Base-by-base conservation (phyloP, 2,329 filamentous ascomycete genomes). In the Mariannaea elegans region DNA sequence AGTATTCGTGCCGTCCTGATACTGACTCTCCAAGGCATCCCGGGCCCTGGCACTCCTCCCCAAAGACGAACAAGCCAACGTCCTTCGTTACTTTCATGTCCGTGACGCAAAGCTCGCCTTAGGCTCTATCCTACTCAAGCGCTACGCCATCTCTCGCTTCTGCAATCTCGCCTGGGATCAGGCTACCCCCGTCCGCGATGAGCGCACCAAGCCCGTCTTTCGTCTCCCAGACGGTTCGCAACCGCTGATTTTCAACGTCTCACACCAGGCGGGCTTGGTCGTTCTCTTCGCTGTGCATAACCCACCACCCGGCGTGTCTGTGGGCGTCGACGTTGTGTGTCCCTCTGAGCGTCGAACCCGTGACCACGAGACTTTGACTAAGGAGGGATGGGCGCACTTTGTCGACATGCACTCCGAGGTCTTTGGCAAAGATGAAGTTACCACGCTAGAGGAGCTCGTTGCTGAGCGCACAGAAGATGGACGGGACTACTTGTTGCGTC, bases 311-410 rank as follows among this genome's bases (percentile, higher is more conserved):
- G 69, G 67, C 3, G 56, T 73, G 2, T 77, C 90, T 44, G 81
- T 93, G 0, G 91, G 91, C 44, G 84, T 90, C 3, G 91, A 94
- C 73, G 81, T 94, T n/a, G 90, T 93, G 3, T 92, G 89, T 72
- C 87, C 89, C 2, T 82, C 84, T 55, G 91, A 94, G 79, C 83
- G 91, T 24, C 82, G 87, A 52, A 79, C 78, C n/a, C 84, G 84
- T 18, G 87, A 91, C 75, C 81, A 82, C 34, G 72, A 77, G n/a
- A 81, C 85, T 46, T 81, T 93, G 50, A 70, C 72, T 3, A 72
- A 75, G 21, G 82, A 86, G 9, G 90, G 90, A 9, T 92, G 91
- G 80, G 75, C 82, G 12, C 77, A 76, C 44, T 94, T 88, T 77
- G 85, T 94, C 13, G 88, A 90, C 72, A 86, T 91, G 69, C 90